These are phyloP conservation scores for Ustilago sp. DNA, from an alignment of 1,284 basidiomycete species.

Conservation along the genomic window DNA sequence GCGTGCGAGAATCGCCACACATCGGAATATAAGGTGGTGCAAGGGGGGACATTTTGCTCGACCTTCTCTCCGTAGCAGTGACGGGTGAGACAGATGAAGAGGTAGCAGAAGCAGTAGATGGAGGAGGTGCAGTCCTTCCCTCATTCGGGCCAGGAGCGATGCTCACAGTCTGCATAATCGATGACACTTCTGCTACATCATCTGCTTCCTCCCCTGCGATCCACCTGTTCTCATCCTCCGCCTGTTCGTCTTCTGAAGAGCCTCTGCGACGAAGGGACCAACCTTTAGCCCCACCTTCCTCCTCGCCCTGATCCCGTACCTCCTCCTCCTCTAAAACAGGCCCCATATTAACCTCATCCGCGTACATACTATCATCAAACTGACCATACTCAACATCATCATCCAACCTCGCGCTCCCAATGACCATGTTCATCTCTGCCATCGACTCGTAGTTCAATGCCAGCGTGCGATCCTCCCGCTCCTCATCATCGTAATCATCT, in stretches of 20 bases:
- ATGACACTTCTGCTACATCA: conserved; percentile 45
- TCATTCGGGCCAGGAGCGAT: conserved; percentile 8
- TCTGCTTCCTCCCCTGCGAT: conserved; percentile 30
- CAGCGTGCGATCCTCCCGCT: conserved; percentile 44
- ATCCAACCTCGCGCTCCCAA: conserved; percentile 54
- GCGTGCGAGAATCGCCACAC: conserved; percentile 30
- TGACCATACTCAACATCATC: conserved; percentile 33
- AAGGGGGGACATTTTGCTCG: background rate
- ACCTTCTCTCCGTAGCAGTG: background rate
- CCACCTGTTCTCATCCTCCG: conserved; percentile 11
- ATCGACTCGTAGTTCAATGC: conserved; percentile 62
- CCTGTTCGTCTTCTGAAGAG: conserved; percentile 13
- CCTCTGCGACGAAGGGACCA: conserved; percentile 35
- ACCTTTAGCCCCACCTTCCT: background rate
- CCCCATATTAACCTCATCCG: conserved; percentile 16
- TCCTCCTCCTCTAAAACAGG: conserved; percentile 13
- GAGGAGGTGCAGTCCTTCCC: conserved; percentile 19
- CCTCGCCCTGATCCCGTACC: background rate
- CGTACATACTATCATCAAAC: conserved; percentile 38
- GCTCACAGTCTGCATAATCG: conserved; percentile 43
- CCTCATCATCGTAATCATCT: conserved; percentile 52
- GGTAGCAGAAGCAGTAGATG: conserved; percentile 13
- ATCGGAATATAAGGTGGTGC: conserved; percentile 21
- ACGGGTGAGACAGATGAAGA: conserved; percentile 20
- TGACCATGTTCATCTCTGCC: conserved; percentile 62